phyloP scores from a whole-genome alignment of 2,329 filamentous ascomycete species.

The Blumeriella jaapii region DNA sequence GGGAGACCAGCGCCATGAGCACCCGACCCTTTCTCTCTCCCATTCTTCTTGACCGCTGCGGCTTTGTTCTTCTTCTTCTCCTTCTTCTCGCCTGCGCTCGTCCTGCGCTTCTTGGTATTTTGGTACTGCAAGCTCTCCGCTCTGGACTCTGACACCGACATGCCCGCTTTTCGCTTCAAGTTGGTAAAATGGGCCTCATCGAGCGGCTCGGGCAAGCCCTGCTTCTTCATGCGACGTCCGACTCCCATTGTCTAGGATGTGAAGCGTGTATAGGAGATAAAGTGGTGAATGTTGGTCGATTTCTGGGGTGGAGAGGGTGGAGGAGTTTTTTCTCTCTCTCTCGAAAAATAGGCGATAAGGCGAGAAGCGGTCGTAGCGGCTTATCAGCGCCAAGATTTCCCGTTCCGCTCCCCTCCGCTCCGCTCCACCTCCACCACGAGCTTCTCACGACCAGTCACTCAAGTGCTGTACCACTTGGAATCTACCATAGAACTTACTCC shows the following conservation, averaged over 20 bases:
- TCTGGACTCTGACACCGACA: constrained; percentile 47
- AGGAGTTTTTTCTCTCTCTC: too few species aligned
- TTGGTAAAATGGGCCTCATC: constrained; percentile 70
- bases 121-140: constrained; percentile 33
- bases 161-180: constrained; percentile 72
- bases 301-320: too few species aligned
- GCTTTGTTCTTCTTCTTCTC: constrained; percentile 30
- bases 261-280: too few species aligned
- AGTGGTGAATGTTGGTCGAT: too few species aligned
- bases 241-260: constrained; percentile 80
- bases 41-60: constrained; percentile 20
- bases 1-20: constrained; percentile 27
- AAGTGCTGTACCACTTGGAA: too few species aligned
- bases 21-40: constrained; percentile 27
- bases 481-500: not conserved
- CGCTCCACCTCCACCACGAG: not conserved
- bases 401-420: too few species aligned
- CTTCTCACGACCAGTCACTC: not conserved
- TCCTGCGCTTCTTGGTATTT: constrained; percentile 55
- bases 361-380: constrained; percentile 10
- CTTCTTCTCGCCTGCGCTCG: constrained; percentile 34
- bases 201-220: constrained; percentile 73
- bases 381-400: constrained; percentile 12
- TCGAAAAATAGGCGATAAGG: constrained; percentile 17
- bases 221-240: constrained; percentile 90